A percentile compares a stretch with the other conserved stretches of the same genome.
phyloP scores from a whole-genome alignment of 2,329 filamentous ascomycete genomes.

The Emericellopsis cladophorae region DNA sequence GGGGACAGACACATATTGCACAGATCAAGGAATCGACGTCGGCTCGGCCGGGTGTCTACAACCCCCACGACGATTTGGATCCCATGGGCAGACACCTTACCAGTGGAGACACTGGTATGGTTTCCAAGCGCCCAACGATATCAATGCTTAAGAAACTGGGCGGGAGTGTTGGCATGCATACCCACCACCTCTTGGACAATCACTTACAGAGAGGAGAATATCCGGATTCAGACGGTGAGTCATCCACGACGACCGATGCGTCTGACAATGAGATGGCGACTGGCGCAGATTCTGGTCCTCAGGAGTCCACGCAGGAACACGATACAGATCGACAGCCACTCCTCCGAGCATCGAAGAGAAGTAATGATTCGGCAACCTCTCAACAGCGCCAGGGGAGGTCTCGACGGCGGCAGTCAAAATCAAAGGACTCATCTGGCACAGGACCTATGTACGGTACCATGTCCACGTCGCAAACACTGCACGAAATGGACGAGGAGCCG shows the following conservation, averaged over 20 bases:
- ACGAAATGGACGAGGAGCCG: background rate
- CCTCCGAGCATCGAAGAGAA: background rate
- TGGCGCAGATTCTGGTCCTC: background rate
- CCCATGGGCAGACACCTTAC: conserved; percentile 22
- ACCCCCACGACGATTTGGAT: conserved; percentile 22
- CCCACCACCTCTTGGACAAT: conserved; percentile 54
- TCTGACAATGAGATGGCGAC: background rate
- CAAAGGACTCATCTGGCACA: conserved; percentile 1
- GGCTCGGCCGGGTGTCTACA: conserved; percentile 28
- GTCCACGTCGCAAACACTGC: conserved; percentile 10
- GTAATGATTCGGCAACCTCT: background rate
- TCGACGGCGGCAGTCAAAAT: background rate
- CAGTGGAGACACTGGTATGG: conserved; percentile 45
- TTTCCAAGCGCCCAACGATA: conserved; percentile 48
- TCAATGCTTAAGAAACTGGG: conserved; percentile 41
- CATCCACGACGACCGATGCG: background rate
- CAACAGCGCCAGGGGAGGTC: background rate
- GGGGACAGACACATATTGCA: conserved; percentile 28
- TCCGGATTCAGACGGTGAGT: background rate
- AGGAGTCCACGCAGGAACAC: background rate
- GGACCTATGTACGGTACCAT: conserved; percentile 19
- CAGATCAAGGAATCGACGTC: conserved; percentile 30
- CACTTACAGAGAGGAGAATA: conserved; percentile 3
- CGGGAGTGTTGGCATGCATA: conserved; percentile 61
- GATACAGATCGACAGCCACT: background rate